These are phyloP conservation scores for Fallopia convolvulus DNA, from an alignment of 148 eudicot genomes.

Conservation along the genomic window DNA sequence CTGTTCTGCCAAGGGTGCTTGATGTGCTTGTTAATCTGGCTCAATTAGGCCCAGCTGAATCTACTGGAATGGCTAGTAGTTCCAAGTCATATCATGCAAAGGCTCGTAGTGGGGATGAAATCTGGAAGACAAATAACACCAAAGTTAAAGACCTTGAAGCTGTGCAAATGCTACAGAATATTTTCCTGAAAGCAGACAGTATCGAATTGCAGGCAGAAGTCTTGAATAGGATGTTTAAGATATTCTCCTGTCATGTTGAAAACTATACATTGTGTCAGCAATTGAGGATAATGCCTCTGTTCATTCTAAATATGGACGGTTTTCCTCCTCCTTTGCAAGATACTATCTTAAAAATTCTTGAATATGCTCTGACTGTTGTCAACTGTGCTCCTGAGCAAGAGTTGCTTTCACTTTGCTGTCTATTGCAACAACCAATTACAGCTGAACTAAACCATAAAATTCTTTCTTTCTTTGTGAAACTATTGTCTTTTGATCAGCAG, in stretches of 20 bases:
- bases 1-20: conserved; percentile 71
- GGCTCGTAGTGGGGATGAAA: conserved; percentile 43
- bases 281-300: conserved; percentile 85
- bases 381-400: conserved; percentile 97
- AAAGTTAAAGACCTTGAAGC: conserved; percentile 95
- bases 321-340: conserved; percentile 83
- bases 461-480: conserved; percentile 84
- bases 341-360: conserved; percentile 87
- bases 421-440: conserved; percentile 83
- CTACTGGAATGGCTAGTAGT: conserved; percentile 26
- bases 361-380: conserved; percentile 96
- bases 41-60: conserved; percentile 63
- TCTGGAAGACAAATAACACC: conserved; percentile 61
- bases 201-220: conserved; percentile 90
- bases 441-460: conserved; percentile 67
- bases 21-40: conserved; percentile 91
- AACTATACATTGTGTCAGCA: conserved; percentile 91
- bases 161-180: conserved; percentile 91
- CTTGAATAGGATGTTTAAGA: conserved; percentile 85
- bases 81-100: conserved; percentile 35
- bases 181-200: conserved; percentile 86
- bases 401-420: conserved; percentile 92
- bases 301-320: conserved; percentile 88
- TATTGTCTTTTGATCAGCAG: conserved; percentile 88
- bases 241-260: conserved; percentile 89